Evolutionary conservation across 1,284 basidiomycete genomes (phyloP).

Genomic region (Cryptococcus jaspeensis): DNA sequence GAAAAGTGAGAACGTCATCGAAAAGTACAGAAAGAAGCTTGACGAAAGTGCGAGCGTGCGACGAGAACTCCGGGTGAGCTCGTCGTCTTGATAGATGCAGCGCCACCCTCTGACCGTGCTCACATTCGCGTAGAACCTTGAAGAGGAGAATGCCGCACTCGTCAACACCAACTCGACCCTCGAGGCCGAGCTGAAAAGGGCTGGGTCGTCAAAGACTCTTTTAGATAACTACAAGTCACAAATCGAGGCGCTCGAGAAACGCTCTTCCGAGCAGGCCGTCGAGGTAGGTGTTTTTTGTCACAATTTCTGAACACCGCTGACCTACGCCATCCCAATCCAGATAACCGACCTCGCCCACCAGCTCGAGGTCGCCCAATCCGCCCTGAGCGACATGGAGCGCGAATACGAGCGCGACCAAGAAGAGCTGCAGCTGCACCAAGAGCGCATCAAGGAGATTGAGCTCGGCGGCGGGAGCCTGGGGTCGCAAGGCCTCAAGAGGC

Average conservation of each 20-base stretch:
- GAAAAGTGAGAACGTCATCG: constrained; percentile 95
- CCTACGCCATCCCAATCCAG: constrained; percentile 57
- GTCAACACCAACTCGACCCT: constrained; percentile 86
- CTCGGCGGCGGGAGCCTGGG: constrained; percentile 42
- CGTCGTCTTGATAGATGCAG: neutral
- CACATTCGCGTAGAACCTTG: constrained; percentile 62
- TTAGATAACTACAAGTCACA: constrained; percentile 86
- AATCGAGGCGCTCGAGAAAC: constrained; percentile 75
- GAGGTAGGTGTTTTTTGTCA: constrained; percentile 21
- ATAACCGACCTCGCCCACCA: constrained; percentile 70
- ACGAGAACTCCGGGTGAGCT: constrained; percentile 72
- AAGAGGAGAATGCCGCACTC: constrained; percentile 87
- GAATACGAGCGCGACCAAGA: constrained; percentile 78
- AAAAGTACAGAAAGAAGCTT: constrained; percentile 98
- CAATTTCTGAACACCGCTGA: neutral
- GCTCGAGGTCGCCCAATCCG: constrained; percentile 68
- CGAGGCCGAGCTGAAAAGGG: constrained; percentile 86
- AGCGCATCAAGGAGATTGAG: constrained; percentile 87
- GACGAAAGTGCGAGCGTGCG: constrained; percentile 89
- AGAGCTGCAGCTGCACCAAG: constrained; percentile 83
- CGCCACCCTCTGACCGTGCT: neutral
- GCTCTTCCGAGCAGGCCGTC: constrained; percentile 45
- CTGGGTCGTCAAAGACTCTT: constrained; percentile 79
- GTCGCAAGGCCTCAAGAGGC: constrained; percentile 7
- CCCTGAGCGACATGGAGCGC: constrained; percentile 61